Evolutionary conservation across 1,284 basidiomycete genomes (phyloP).

Genomic region (Irpex lacteus): DNA sequence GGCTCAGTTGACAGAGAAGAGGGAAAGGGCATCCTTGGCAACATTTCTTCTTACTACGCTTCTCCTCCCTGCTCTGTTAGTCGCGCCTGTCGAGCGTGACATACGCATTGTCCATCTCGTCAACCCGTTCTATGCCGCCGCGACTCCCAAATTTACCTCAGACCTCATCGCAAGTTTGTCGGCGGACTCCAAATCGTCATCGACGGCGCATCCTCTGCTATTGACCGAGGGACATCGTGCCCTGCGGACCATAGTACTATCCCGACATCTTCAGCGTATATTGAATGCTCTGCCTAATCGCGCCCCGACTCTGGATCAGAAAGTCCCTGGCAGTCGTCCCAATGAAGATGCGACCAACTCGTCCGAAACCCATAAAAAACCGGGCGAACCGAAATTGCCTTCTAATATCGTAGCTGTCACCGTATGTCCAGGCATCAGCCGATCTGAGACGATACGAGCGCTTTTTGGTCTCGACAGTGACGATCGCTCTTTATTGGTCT

Average conservation of each 20-base stretch:
- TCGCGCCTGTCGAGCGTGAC: conserved; percentile 78
- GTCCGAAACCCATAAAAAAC: conserved; percentile 15
- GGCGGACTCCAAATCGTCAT: conserved; percentile 7
- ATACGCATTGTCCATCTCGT: conserved; percentile 80
- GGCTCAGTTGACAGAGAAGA: conserved; percentile 30
- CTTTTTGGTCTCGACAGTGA: conserved; percentile 38
- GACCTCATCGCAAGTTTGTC: conserved; percentile 24
- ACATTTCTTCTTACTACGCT: conserved; percentile 78
- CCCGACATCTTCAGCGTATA: conserved; percentile 73
- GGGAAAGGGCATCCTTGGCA: conserved; percentile 53
- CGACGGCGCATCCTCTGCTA: conserved; percentile 37
- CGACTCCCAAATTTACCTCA: conserved; percentile 46
- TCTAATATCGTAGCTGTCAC: conserved; percentile 66
- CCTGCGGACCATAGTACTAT: conserved; percentile 60
- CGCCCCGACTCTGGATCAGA: conserved; percentile 52
- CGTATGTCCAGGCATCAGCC: conserved; percentile 72
- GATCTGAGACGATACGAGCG: conserved; percentile 60
- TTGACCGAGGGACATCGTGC: conserved; percentile 63
- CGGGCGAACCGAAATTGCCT: conserved; percentile 28
- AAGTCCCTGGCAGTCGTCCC: conserved; percentile 28
- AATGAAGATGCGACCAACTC: neutral
- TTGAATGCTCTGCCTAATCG: conserved; percentile 69
- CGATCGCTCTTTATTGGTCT: conserved; percentile 38
- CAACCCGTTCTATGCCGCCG: conserved; percentile 83
- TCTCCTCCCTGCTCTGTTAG: conserved; percentile 73